Base-by-base conservation (phyloP, 305 asterid genomes). In the Galium porrigens region DNA sequence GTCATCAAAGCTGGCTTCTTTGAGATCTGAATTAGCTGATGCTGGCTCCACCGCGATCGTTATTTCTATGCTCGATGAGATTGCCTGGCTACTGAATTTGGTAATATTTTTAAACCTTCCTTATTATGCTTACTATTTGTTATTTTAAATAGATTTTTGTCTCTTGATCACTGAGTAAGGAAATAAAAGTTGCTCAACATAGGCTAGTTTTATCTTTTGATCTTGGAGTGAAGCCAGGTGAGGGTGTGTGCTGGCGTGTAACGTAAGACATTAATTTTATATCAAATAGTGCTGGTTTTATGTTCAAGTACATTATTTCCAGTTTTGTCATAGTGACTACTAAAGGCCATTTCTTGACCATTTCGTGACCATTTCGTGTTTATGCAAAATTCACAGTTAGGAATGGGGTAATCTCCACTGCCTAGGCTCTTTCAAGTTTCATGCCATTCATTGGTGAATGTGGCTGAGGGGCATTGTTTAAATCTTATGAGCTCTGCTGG, bases 11-110 rank as follows among this genome's bases (percentile, higher is more conserved):
- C 85, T 92, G 63, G 67, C 82, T 37, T 82, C 85, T 37, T 79
- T 92, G 83, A 83, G 99, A 74, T 83, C 94, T 69, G 95, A 85
- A 49, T 76, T 92, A 82, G 74, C 65, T 55, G 69, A 57, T 77
- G 83, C 87, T 77, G 94, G 90, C 79, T 75, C 94, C 73, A 83
- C 97, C 61, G 96, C 96, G 46, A 82, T 89, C 71, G 82, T 92
- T 77, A 81, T 89, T 84, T 80, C 97, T 10, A 80, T 89, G 95
- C 87, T 92, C 75, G 99, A 92, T 81, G 99, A 92, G 82, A 79
- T 92, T 64, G 95, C 99, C 4, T 92, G 99, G 99, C 82, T 92
- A 61, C 78, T 92, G 90, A 92, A 92, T 87, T 79, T 92, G 99
- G 99, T 92, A 85, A 68, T 42, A 41, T 46, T 15, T 15, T 66